phyloP scores from a whole-genome alignment of 202 grass and related monocot species.

The Zoysia matrella region DNA sequence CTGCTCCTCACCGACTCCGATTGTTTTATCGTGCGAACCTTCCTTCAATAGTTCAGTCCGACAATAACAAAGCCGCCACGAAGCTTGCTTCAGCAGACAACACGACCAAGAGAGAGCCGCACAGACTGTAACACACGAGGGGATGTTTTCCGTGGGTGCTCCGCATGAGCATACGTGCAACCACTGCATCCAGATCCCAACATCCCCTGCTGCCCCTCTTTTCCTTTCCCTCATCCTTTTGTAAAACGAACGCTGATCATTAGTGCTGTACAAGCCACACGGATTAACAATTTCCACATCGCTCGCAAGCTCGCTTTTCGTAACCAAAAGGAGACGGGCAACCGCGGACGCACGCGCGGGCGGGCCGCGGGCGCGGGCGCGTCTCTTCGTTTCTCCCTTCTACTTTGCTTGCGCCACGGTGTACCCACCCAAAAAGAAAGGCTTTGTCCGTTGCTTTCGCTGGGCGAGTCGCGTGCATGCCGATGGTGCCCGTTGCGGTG shows the following conservation, averaged over 20 bases:
- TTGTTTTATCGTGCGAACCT: slow-evolving; percentile 18
- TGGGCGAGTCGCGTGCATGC: slow-evolving; percentile 17
- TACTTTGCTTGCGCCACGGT: slow-evolving; percentile 33
- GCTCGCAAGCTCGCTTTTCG: slow-evolving; percentile 8
- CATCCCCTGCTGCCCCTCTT: slow-evolving; percentile 19
- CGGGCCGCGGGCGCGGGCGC: background rate
- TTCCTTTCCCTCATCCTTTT: background rate
- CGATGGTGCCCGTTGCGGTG: background rate
- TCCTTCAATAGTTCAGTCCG: slow-evolving; percentile 6
- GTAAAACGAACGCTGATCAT: background rate
- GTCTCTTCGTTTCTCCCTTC: background rate
- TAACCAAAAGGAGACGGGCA: slow-evolving; percentile 33
- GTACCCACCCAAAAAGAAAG: slow-evolving; percentile 44
- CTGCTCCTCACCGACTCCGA: background rate
- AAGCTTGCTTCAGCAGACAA: slow-evolving; percentile 3
- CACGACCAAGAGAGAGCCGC: slow-evolving; percentile 25
- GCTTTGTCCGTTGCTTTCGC: slow-evolving; percentile 39
- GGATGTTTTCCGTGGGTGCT: slow-evolving; percentile 24
- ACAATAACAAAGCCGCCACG: background rate
- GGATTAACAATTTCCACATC: slow-evolving; percentile 7
- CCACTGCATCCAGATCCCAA: slow-evolving; percentile 17
- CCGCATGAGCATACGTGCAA: slow-evolving; percentile 34
- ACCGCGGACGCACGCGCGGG: background rate
- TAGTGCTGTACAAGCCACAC: slow-evolving; percentile 1
- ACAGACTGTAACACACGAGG: slow-evolving; percentile 17